Percentiles rank a stretch among this genome's conserved stretches.
Evolutionary conservation across 139 green algal genomes (phyloP).

Genomic region (Limnomonas spitsbergensis): DNA sequence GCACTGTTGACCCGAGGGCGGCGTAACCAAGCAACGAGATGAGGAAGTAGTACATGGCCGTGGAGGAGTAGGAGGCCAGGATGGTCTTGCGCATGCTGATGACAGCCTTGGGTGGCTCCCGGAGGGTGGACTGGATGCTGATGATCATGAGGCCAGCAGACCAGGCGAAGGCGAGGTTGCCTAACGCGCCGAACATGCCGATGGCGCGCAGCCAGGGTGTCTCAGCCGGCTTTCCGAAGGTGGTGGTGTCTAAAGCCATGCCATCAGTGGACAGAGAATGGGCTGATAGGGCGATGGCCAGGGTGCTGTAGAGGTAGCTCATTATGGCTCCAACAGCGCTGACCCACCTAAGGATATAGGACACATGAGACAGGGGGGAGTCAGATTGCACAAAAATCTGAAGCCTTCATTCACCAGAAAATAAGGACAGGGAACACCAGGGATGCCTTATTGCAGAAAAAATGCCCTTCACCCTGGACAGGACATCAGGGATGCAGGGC

Average conservation of each 20-base stretch:
- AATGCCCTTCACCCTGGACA: neutral
- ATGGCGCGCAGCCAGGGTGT: neutral
- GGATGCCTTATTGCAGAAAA: neutral
- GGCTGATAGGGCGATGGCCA: constrained; percentile 35
- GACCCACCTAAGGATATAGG: constrained; percentile 31
- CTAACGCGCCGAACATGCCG: neutral
- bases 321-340: constrained; percentile 35
- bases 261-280: neutral
- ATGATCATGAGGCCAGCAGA: neutral
- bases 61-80: neutral
- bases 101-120: neutral
- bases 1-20: neutral
- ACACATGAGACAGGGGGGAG: constrained; percentile 12
- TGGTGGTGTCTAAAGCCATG: neutral
- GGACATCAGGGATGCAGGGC: too few relatives aligned
- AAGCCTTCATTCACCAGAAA: neutral
- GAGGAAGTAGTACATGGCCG: constrained; percentile 4
- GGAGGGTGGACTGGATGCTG: neutral
- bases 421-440: neutral
- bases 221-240: neutral
- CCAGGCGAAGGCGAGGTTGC: neutral
- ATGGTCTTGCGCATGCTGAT: neutral
- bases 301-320: constrained; percentile 39
- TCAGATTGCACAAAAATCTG: constrained; percentile 13
- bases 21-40: constrained; percentile 1